A percentile compares a stretch with the other conserved stretches of the same genome.
phyloP scores from a whole-genome alignment of 106 monocot species.

The Phalaenopsis aphrodite region DNA sequence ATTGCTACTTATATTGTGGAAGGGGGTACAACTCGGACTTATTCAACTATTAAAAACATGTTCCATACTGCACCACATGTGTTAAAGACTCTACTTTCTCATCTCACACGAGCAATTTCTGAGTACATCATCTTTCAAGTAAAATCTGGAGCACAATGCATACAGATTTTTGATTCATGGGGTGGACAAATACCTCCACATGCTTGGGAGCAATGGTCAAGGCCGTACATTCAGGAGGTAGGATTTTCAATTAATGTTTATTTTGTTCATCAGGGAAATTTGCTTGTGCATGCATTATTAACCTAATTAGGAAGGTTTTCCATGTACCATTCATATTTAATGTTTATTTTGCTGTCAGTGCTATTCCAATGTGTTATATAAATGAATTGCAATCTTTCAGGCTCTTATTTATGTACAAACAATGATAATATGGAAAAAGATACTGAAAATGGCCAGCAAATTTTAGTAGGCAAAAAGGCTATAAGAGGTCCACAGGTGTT shows the following conservation, averaged over 20 bases:
- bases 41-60: constrained; percentile 80
- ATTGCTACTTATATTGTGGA: constrained; percentile 95
- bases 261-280: background rate
- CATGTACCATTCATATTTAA: background rate
- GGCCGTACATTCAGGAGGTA: constrained; percentile 91
- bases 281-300: background rate
- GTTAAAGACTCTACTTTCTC: constrained; percentile 62
- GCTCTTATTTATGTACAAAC: background rate
- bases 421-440: too few species aligned
- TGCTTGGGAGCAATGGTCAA: constrained; percentile 95
- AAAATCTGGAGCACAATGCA: constrained; percentile 87
- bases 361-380: background rate
- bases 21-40: constrained; percentile 88
- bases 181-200: constrained; percentile 90
- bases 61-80: constrained; percentile 74
- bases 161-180: constrained; percentile 98
- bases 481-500: background rate
- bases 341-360: background rate
- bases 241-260: background rate
- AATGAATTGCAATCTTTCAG: background rate
- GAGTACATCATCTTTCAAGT: constrained; percentile 89
- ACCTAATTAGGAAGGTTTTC: background rate
- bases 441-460: background rate
- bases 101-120: constrained; percentile 70
- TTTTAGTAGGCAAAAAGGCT: background rate